Conservation (phyloP, 1,284 basidiomycete species). For the Phellopilus nigrolimitatus region DNA sequence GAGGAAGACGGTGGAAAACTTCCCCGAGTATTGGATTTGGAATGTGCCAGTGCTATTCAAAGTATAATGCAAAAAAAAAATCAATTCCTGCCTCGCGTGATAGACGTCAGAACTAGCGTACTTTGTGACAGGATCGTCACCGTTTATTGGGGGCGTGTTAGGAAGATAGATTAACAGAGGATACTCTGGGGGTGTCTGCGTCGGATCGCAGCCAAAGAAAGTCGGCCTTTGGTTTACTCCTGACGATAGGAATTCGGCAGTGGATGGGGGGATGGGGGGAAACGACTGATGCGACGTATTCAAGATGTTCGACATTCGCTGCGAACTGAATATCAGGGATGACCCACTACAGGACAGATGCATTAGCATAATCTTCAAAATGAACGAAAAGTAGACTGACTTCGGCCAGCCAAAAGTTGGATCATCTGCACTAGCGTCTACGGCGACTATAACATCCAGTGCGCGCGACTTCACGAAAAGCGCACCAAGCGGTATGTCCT, state of each 20-base stretch:
- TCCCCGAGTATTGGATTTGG: constrained; percentile 43
- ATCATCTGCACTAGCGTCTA: constrained; percentile 65
- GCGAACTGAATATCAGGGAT: constrained; percentile 36
- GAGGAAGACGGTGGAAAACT: constrained; percentile 45
- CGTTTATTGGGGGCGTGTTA: constrained; percentile 56
- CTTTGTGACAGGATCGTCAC: constrained; percentile 55
- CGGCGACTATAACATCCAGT: constrained; percentile 65
- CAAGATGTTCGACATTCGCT: constrained; percentile 42
- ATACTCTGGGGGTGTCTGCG: constrained; percentile 43
- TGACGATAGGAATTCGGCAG: constrained; percentile 51
- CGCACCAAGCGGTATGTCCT: constrained; percentile 63
- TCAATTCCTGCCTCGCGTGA: neutral
- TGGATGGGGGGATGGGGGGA: constrained; percentile 53
- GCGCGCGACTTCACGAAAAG: constrained; percentile 58
- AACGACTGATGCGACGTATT: constrained; percentile 54
- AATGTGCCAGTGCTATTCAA: constrained; percentile 44
- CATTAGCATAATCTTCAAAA: neutral
- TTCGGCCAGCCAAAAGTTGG: constrained; percentile 57
- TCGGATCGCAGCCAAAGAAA: constrained; percentile 72
- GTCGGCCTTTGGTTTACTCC: constrained; percentile 68
- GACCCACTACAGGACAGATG: constrained; percentile 40
- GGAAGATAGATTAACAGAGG: constrained; percentile 61
- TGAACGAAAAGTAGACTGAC: constrained; percentile 33
- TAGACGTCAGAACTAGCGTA: constrained; percentile 30
- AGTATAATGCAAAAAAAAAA: constrained; percentile 3